Evolutionary conservation across 2,329 filamentous ascomycete genomes (phyloP).

Genomic region (Colletotrichum sp.): DNA sequence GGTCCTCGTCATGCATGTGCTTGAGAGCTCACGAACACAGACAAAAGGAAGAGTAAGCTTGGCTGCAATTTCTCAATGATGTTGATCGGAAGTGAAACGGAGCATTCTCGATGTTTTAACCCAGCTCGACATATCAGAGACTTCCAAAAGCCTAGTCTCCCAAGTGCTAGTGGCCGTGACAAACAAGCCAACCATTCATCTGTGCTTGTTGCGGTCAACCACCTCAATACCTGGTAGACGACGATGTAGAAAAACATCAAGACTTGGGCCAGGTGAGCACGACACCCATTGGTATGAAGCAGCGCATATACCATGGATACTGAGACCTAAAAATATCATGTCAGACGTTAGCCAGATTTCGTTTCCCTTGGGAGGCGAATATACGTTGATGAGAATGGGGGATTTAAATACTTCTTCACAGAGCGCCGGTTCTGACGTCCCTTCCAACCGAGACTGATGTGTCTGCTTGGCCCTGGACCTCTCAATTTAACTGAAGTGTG

Average conservation of each 20-base stretch:
- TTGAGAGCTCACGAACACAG: not conserved
- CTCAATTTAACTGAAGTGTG: not conserved
- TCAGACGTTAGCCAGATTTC: too few species aligned
- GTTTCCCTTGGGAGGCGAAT: not conserved
- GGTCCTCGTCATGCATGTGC: rapidly evolving
- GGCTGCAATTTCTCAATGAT: not conserved
- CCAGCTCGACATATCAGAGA: not conserved
- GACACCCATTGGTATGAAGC: not conserved
- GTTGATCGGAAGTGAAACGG: not conserved
- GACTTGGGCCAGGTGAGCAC: not conserved
- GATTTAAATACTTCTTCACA: not conserved
- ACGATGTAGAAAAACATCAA: not conserved
- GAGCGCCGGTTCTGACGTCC: rapidly evolving
- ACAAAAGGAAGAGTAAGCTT: not conserved
- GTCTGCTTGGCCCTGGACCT: not conserved
- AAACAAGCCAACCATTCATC: not conserved
- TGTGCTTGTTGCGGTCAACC: not conserved
- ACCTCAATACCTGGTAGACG: not conserved
- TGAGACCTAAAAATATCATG: not conserved
- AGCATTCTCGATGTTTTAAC: not conserved
- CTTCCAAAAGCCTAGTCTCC: not conserved
- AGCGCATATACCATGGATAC: rapidly evolving
- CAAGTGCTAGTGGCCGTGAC: rapidly evolving
- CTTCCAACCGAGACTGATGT: rapidly evolving
- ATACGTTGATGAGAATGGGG: not conserved